A percentile compares a stretch with the other conserved stretches of the same genome.
phyloP scores from a whole-genome alignment of 2,329 filamentous ascomycete species.

The Diaporthe sp. region DNA sequence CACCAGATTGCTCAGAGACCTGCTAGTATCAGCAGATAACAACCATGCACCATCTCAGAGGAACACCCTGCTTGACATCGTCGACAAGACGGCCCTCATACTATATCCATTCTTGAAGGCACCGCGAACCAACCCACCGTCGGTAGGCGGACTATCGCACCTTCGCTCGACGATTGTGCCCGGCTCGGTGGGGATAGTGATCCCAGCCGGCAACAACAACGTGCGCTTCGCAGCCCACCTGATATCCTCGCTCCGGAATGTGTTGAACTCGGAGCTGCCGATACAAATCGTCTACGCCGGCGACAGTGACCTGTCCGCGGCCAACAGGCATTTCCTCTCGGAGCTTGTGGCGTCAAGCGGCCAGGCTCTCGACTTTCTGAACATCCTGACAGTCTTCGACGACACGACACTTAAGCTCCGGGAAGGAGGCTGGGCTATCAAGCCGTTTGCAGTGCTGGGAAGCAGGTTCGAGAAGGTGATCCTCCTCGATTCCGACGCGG shows the following conservation, averaged over 20 bases:
- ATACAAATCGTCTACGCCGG: slow-evolving; percentile 56
- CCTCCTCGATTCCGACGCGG: slow-evolving; percentile 56
- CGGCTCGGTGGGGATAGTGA: slow-evolving; percentile 52
- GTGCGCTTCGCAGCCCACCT: slow-evolving; percentile 54
- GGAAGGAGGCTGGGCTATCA: slow-evolving; percentile 56
- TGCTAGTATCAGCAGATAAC: slow-evolving; percentile 43
- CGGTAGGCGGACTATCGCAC: slow-evolving; percentile 42
- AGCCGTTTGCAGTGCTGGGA: slow-evolving; percentile 56
- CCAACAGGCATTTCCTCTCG: slow-evolving; percentile 46
- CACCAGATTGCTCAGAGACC: slow-evolving; percentile 43
- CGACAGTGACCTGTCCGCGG: slow-evolving; percentile 48
- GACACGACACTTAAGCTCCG: slow-evolving; percentile 49
- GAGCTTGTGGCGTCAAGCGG: slow-evolving; percentile 13
- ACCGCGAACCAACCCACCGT: slow-evolving; percentile 9
- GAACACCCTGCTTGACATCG: slow-evolving; percentile 32
- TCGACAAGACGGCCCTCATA: slow-evolving; percentile 42
- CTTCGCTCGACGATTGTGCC: slow-evolving; percentile 42
- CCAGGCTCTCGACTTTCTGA: slow-evolving; percentile 49
- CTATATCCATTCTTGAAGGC: slow-evolving; percentile 48
- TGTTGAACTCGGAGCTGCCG: slow-evolving; percentile 50
- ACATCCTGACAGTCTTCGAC: slow-evolving; percentile 52
- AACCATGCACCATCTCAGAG: slow-evolving; percentile 12
- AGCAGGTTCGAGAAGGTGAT: slow-evolving; percentile 55
- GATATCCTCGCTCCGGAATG: slow-evolving; percentile 49
- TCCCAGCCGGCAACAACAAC: slow-evolving; percentile 50